These are phyloP conservation scores for Penicillium sp. DNA, from an alignment of 2,329 filamentous ascomycete species.

Conservation along the genomic window DNA sequence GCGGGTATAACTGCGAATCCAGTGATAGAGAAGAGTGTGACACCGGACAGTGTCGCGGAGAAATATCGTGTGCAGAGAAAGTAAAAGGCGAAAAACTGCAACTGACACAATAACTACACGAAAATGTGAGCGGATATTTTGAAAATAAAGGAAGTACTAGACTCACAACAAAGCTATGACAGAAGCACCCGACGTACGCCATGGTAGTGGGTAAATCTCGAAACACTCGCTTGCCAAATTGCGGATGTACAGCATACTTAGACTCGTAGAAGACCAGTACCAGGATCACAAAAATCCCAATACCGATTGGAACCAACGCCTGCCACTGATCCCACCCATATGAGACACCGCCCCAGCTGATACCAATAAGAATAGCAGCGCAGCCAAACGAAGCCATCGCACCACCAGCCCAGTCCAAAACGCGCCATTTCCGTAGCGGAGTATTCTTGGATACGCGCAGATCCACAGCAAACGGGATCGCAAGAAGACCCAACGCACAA, in stretches of 20 bases:
- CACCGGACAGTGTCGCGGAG: slow-evolving; percentile 36
- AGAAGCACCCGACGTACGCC: slow-evolving; percentile 43
- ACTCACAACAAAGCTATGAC: slow-evolving; percentile 47
- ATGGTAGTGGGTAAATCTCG: slow-evolving; percentile 34
- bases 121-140: neutral
- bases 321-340: slow-evolving; percentile 41
- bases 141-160: neutral
- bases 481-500: slow-evolving; percentile 29
- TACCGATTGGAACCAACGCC: slow-evolving; percentile 41
- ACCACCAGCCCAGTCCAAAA: slow-evolving; percentile 46
- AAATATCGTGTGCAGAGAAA: slow-evolving; percentile 38
- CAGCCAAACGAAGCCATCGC: slow-evolving; percentile 40
- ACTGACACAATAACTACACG: slow-evolving; percentile 40
- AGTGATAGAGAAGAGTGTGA: slow-evolving; percentile 40
- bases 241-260: slow-evolving; percentile 32
- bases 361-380: slow-evolving; percentile 41
- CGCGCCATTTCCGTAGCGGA: slow-evolving; percentile 22
- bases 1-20: slow-evolving; percentile 27
- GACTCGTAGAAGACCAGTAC: slow-evolving; percentile 38
- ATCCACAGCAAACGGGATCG: slow-evolving; percentile 33
- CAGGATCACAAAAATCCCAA: slow-evolving; percentile 35
- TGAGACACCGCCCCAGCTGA: slow-evolving; percentile 45
- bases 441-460: slow-evolving; percentile 25
- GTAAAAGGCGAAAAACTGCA: slow-evolving; percentile 48
- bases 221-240: slow-evolving; percentile 42